These are phyloP conservation scores for Zea luxurians DNA, from an alignment of 176 grass and related monocot species.

Conservation along the genomic window DNA sequence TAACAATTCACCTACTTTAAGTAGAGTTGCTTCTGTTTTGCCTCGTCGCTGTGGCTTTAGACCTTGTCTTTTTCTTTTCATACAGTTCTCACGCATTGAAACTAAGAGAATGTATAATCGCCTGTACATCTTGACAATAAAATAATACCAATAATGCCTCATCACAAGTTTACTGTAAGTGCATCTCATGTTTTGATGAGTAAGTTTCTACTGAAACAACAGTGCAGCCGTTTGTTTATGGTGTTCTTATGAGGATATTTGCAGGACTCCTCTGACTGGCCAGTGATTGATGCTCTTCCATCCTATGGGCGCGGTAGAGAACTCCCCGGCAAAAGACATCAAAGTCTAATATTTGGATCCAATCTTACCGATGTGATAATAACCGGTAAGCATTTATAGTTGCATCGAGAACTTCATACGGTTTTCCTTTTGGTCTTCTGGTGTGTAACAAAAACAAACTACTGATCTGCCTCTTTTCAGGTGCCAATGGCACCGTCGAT, in stretches of 20 bases:
- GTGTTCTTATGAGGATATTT: not conserved
- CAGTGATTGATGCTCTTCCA: slow-evolving; percentile 65
- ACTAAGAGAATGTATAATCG: not conserved
- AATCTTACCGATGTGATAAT: slow-evolving; percentile 90
- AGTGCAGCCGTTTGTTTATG: not conserved
- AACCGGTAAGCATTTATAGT: slow-evolving; percentile 46
- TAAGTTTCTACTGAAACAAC: not conserved
- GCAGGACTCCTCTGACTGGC: slow-evolving; percentile 67
- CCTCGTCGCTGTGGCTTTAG: not conserved
- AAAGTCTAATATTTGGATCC: slow-evolving; percentile 78
- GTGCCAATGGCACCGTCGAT: slow-evolving; percentile 77
- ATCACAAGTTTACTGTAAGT: not conserved
- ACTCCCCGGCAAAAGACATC: slow-evolving; percentile 78
- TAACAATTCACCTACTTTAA: not conserved
- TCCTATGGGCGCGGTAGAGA: slow-evolving; percentile 86
- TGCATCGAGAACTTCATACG: not conserved
- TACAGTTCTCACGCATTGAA: not conserved
- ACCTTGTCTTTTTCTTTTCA: not conserved
- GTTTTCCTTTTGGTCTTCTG: not conserved
- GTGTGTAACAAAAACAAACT: slow-evolving; percentile 6
- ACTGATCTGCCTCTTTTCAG: slow-evolving; percentile 29
- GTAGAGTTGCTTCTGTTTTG: not conserved
- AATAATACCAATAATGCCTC: too few species aligned
- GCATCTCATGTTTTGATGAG: not conserved
- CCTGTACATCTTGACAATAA: not conserved